Base-by-base conservation (phyloP, 2,329 filamentous ascomycete species). In the Trematosphaeria pertusa region DNA sequence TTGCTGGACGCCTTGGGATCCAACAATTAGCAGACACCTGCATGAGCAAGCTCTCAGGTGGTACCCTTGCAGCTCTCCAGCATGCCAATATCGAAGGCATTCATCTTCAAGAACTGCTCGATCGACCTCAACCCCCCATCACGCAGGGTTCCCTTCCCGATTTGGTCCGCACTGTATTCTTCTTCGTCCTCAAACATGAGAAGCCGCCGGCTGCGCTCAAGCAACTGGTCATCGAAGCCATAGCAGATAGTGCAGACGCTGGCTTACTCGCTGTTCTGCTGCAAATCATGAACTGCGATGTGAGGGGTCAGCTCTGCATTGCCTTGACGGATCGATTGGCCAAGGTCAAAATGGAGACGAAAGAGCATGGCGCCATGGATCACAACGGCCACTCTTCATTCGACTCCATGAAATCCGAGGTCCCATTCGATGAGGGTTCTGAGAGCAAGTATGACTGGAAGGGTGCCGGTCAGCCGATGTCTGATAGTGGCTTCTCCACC, bases 1-100 rank as follows among this genome's bases (percentile, higher is more conserved):
- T 69, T 0, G 58, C 61, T 2, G 19, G 22, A 0, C 20, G 37
- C 3, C 48, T 69, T 5, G 50, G 48, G 0, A 37, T 67, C 3
- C 22, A 26, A 0, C 43, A 15, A 1, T 52, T 69, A 6, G 46
- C 54, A 2, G 28, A 46, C 2, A 26, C 35, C 10, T 66, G 61
- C 39, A 14, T 59, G 21, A 24, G 21, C 2, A 52, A 43, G 14
- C 43, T 68, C 0, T 47, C 22, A 4, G 22, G 20, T 3, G 43
- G 42, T 7, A 36, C 53, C 1, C 38, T 34, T 1, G 20, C 37
- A 2, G 44, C 47, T 5, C 43, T 67, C 8, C 0, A 37, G 2
- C n/a, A 22, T 5, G 54, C 55, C 4, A 20, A 43, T 0, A 6
- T 21, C 4, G 12, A 46, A 1, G 52, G 56, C 7, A 2, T 48